Conservation (phyloP, 2,329 filamentous ascomycete genomes). For the Cladophialophora chaetospira region DNA sequence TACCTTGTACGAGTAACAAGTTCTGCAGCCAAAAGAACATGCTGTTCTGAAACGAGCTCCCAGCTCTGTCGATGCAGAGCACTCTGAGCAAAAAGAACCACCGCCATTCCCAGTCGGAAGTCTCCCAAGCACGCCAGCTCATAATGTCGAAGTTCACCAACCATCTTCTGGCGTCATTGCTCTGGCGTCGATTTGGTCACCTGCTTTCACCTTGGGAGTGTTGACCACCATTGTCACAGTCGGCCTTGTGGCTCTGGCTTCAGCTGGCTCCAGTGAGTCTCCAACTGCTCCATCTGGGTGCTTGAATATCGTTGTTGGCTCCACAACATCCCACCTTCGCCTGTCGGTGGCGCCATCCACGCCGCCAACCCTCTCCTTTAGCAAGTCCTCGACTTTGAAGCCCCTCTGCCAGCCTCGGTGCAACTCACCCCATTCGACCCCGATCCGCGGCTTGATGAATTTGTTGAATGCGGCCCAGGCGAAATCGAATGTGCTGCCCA, state of each 20-base stretch:
- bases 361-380: not conserved
- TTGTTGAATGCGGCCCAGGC: slow-evolving; percentile 56
- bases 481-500: slow-evolving; percentile 36
- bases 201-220: not conserved
- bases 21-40: not conserved
- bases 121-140: too few species aligned
- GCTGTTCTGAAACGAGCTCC: not conserved
- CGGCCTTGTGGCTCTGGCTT: slow-evolving; percentile 28
- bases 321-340: slow-evolving; percentile 6
- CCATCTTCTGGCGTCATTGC: slow-evolving; percentile 20
- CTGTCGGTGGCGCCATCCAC: slow-evolving; percentile 20
- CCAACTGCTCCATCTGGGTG: slow-evolving; percentile 18
- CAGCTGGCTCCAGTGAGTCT: slow-evolving; percentile 16
- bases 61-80: not conserved
- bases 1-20: not conserved
- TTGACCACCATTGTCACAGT: slow-evolving; percentile 24
- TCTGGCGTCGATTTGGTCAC: slow-evolving; percentile 39
- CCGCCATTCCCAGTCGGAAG: not conserved
- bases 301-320: slow-evolving; percentile 26
- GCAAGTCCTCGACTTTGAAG: slow-evolving; percentile 32
- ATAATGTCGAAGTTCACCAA: slow-evolving; percentile 14
- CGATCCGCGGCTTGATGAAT: slow-evolving; percentile 62
- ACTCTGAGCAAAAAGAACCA: not conserved
- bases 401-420: slow-evolving; percentile 15
- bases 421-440: slow-evolving; percentile 59